These are phyloP conservation scores for Meredithiella fracta DNA, from an alignment of 2,329 filamentous ascomycete genomes.

Conservation along the genomic window DNA sequence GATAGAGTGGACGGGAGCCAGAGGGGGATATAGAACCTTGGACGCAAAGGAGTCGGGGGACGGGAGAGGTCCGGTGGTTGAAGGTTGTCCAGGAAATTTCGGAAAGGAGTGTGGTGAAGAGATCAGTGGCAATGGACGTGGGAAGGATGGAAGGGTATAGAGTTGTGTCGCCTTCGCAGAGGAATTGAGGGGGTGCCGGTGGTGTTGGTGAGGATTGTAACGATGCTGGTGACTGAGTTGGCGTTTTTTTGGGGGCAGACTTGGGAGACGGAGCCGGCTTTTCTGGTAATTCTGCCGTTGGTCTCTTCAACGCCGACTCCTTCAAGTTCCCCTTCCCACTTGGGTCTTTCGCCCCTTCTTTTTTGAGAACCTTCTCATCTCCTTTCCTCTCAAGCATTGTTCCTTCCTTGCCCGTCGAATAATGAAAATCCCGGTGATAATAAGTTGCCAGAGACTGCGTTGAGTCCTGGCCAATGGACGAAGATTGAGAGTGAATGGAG, in stretches of 20 bases:
- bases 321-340: neutral
- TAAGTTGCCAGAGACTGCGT: neutral
- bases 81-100: slow-evolving; percentile 84
- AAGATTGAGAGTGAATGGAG: slow-evolving; percentile 1
- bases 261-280: neutral
- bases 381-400: neutral
- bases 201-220: neutral
- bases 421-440: neutral
- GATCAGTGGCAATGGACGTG: slow-evolving; percentile 32
- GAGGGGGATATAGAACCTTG: slow-evolving; percentile 56
- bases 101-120: slow-evolving; percentile 52
- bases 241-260: neutral
- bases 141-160: slow-evolving; percentile 57
- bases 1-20: slow-evolving; percentile 74
- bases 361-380: neutral
- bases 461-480: slow-evolving; percentile 2
- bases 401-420: neutral
- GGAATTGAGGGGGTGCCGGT: slow-evolving; percentile 16
- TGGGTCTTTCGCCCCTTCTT: neutral
- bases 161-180: slow-evolving; percentile 69
- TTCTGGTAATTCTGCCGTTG: no score
- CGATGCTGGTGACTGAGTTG: neutral
- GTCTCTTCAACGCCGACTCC: no score
- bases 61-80: slow-evolving; percentile 80
- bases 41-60: slow-evolving; percentile 79